Conservation (phyloP, 2,329 filamentous ascomycete species). For the Cytospora leucostoma region DNA sequence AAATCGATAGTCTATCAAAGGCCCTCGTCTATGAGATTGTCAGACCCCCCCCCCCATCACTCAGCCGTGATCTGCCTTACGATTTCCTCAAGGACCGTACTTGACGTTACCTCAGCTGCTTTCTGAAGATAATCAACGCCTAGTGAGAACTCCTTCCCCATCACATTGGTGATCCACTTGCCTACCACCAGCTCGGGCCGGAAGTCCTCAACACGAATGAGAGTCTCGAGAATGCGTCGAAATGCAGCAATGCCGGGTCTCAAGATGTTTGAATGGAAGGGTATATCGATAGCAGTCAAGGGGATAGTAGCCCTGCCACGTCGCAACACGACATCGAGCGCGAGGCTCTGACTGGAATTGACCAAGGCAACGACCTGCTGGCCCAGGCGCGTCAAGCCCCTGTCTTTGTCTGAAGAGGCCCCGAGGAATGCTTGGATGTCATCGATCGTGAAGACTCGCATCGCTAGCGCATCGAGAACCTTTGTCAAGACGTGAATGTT, state of each 20-base stretch:
- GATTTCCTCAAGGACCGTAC: too few relatives aligned
- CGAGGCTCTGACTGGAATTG: neutral
- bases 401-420: conserved; percentile 82
- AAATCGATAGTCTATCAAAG: too few relatives aligned
- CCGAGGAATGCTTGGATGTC: conserved; percentile 82
- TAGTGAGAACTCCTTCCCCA: conserved; percentile 35
- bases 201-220: conserved; percentile 32
- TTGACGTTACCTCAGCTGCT: too few relatives aligned
- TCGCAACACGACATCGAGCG: conserved; percentile 25
- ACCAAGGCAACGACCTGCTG: conserved; percentile 48
- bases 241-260: conserved; percentile 34
- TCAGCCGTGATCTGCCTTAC: too few relatives aligned
- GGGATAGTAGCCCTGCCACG: conserved; percentile 37
- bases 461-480: conserved; percentile 70
- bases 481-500: conserved; percentile 33
- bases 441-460: conserved; percentile 95
- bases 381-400: conserved; percentile 87
- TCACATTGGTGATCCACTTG: conserved; percentile 40
- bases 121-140: too few relatives aligned
- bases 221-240: conserved; percentile 33
- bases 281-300: conserved; percentile 37
- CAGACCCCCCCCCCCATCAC: too few relatives aligned
- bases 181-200: conserved; percentile 34
- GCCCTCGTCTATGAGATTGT: too few relatives aligned
- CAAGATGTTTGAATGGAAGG: conserved; percentile 37